Conservation (phyloP, 78 protist species). For the Polysphondylium violaceum region DNA sequence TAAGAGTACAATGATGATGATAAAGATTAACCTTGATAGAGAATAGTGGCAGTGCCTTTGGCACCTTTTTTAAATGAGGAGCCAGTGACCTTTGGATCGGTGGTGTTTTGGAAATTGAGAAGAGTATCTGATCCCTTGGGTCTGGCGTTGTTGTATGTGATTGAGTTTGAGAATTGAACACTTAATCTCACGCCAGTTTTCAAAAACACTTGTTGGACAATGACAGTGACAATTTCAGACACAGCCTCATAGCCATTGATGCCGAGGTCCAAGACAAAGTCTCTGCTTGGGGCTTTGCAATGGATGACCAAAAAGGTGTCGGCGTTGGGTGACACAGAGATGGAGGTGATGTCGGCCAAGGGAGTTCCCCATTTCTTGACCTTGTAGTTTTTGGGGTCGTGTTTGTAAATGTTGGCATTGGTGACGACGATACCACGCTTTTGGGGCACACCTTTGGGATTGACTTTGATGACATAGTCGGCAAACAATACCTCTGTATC, state of each 20-base stretch:
- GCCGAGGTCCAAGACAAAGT: constrained; percentile 74
- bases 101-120: constrained; percentile 15
- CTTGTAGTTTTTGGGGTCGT: constrained; percentile 85
- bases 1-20: too few relatives aligned
- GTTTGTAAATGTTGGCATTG: constrained; percentile 74
- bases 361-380: constrained; percentile 86
- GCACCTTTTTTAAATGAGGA: constrained; percentile 41
- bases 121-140: constrained; percentile 52
- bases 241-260: constrained; percentile 79
- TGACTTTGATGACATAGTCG: constrained; percentile 81
- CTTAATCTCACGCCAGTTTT: constrained; percentile 43
- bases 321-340: constrained; percentile 46
- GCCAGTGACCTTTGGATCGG: constrained; percentile 66
- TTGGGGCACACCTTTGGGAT: constrained; percentile 81
- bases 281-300: constrained; percentile 72
- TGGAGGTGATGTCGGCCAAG: constrained; percentile 51
- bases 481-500: constrained; percentile 85
- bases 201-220: constrained; percentile 72
- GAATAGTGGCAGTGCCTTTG: constrained; percentile 14
- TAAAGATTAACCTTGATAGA: constrained; percentile 6
- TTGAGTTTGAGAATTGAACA: constrained; percentile 34
- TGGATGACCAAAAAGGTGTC: constrained; percentile 78
- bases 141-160: constrained; percentile 70
- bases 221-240: constrained; percentile 63
- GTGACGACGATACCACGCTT: constrained; percentile 86